Evolutionary conservation across 2,329 filamentous ascomycete genomes (phyloP), one percentile per base, ranked within the genome.

Genomic region (Exophiala calicioides): DNA sequence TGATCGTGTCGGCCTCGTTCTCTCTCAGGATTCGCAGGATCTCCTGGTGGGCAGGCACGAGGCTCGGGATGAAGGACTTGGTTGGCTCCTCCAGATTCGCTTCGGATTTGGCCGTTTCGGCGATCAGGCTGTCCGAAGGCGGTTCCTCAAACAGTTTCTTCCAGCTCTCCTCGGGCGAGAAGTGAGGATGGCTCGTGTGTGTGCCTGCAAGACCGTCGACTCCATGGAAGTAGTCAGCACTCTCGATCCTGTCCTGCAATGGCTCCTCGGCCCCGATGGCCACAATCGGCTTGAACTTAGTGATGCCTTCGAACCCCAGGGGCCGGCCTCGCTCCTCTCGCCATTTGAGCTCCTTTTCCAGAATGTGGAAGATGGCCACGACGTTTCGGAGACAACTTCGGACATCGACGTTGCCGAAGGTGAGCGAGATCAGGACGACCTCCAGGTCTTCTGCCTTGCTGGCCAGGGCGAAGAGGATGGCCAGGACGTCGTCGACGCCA

Each of bases 381-480:
- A 87, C 84, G 68, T 98, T 98, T 39, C 86, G 83, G 39, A 96
- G 76, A 61, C 90, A 96, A 86, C 82, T 90, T 53, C 90, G 78
- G 12, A 95, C 81, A 58, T 90, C 83, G 16, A 97, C 88, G 64
- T 98, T 98, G 46, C 93, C 93, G 67, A 93, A 96, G 1, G 90
- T 95, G 50, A 96, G 78, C 1, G 90, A 95, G 46, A 98, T 77
- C 67, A 97, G 78, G 35, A 87, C 68, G 26, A 97, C 75, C 65
- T 97, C 88, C 16, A 97, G 75, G 63, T 97, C 91, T 58, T 95
- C 86, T 0, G 86, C 79, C 18, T 80, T 82, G 24, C 88, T 84
- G 42, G 89, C 86, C 50, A 97, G 80, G 3, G 93, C 90, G 39
- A 97, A 77, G 24, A 98, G 77, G 66, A 97, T 79, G 34, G 90